Evolutionary conservation across 495 filamentous ascomycete genomes (phyloP).

Genomic region (Aspergillus sparsus): DNA sequence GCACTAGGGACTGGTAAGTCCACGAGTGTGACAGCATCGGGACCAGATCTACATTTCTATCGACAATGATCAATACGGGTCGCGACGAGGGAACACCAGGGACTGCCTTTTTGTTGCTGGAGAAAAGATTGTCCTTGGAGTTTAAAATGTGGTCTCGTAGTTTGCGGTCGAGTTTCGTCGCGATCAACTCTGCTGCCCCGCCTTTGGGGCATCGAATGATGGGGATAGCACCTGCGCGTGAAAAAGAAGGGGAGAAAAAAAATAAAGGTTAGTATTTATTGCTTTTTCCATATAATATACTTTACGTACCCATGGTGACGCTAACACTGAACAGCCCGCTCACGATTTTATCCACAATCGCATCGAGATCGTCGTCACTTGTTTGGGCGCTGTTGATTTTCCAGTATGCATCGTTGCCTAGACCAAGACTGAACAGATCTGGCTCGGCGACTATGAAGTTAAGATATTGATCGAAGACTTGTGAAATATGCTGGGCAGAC

Average conservation of each 20-base stretch:
- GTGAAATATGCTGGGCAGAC: conserved; percentile 83
- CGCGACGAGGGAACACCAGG: conserved; percentile 67
- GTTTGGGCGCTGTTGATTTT: conserved; percentile 91
- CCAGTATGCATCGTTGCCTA: conserved; percentile 89
- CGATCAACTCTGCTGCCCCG: conserved; percentile 91
- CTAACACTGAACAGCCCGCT: conserved; percentile 94
- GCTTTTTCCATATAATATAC: not conserved
- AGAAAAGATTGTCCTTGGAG: conserved; percentile 95
- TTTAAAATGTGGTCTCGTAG: conserved; percentile 95
- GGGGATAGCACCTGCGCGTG: conserved; percentile 70
- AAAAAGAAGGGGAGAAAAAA: not conserved
- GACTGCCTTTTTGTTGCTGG: conserved; percentile 49
- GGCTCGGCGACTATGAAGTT: conserved; percentile 98
- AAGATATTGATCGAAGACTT: conserved; percentile 95
- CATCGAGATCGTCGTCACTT: conserved; percentile 85
- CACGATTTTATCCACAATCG: conserved; percentile 84
- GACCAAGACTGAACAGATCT: conserved; percentile 89
- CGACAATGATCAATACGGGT: conserved; percentile 85
- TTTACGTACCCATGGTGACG: conserved; percentile 82
- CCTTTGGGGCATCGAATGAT: conserved; percentile 91
- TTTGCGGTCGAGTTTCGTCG: conserved; percentile 90
- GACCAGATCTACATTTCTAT: conserved; percentile 92
- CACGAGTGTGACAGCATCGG: conserved; percentile 99
- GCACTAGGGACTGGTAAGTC: conserved; percentile 96
- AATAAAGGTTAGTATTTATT: conserved; percentile 2